Base-by-base conservation (phyloP, 169 alveolate genomes). In the Plasmodium berghei region DNA sequence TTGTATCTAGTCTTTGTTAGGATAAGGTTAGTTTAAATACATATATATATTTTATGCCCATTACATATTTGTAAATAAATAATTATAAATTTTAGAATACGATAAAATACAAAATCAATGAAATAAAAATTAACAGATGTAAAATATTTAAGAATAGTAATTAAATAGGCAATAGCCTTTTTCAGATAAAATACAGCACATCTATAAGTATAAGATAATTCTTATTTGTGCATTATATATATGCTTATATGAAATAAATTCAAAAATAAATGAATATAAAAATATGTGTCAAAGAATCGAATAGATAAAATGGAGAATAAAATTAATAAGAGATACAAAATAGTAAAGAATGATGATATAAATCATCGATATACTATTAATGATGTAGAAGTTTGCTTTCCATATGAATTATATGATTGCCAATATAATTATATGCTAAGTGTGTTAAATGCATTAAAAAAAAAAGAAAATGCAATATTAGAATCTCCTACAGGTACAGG, bases 401-500 rank as follows among this genome's bases (percentile, higher is more conserved):
- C 98, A 18, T 95, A 94, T 67, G 80, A 94, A 54, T 96, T 97
- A 9, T 96, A 96, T 92, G 91, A 92, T 48, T 92, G 96, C 73
- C 96, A 96, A 89, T 72, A 74, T 74, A 83, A 93, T 34, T 94
- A 95, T 72, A 95, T 95, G 96, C 58, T 88, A 83, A 92, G 92
- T 67, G 97, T 96, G 3, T 88, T 95, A 12, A 91, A 95, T 88
- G 92, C 97, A 28, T 55, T 85, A 54, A 85, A 85, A 54, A 85
- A 70, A 34, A 85, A 56, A 64, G 87, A 96, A 52, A 96, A 97
- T 87, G 99, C 98, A 16, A 95, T 97, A 55, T 87, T 98, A 18
- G 99, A 98, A 92, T 96, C 99, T 1, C 99, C 99, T 5, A 98
- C 99, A 5, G 99, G 99, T 10, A 98, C 99, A 24, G 99, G 99